phyloP scores from a whole-genome alignment of 78 protist species.

The Dictyostelium citrinum region DNA sequence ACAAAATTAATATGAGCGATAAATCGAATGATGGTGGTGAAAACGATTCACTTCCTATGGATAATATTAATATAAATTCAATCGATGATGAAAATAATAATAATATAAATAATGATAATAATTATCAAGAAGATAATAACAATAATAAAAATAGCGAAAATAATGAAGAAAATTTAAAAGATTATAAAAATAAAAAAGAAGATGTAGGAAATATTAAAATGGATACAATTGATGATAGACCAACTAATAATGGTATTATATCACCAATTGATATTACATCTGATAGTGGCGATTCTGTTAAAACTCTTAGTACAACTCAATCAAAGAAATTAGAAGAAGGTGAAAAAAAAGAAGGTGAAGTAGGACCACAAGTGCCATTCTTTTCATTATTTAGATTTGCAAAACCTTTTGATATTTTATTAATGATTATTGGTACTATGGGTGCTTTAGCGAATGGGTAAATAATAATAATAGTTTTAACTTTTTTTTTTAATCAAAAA shows the following conservation, averaged over 20 bases:
- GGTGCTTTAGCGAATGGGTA: slow-evolving; percentile 63
- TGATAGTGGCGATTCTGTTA: neutral
- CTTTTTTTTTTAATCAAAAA: too few relatives aligned
- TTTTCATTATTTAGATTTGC: slow-evolving; percentile 65
- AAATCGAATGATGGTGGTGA: neutral
- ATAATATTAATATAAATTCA: neutral
- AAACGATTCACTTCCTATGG: neutral
- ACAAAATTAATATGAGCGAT: neutral
- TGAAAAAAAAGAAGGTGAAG: slow-evolving; percentile 13
- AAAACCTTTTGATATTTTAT: neutral
- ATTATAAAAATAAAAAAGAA: neutral
- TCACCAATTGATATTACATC: neutral
- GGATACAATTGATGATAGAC: neutral
- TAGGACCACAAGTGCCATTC: slow-evolving; percentile 24
- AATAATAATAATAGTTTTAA: neutral
- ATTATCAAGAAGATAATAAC: neutral
- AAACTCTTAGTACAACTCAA: neutral
- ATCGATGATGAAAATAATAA: neutral
- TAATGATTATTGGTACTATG: slow-evolving; percentile 35
- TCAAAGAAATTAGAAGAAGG: neutral
- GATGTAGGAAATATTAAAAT: neutral
- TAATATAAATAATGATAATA: neutral
- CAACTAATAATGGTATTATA: neutral
- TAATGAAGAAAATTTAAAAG: neutral
- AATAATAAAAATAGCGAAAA: neutral